Evolutionary conservation across 2,329 filamentous ascomycete genomes (phyloP).

Genomic region (Tolypocladium sp.): DNA sequence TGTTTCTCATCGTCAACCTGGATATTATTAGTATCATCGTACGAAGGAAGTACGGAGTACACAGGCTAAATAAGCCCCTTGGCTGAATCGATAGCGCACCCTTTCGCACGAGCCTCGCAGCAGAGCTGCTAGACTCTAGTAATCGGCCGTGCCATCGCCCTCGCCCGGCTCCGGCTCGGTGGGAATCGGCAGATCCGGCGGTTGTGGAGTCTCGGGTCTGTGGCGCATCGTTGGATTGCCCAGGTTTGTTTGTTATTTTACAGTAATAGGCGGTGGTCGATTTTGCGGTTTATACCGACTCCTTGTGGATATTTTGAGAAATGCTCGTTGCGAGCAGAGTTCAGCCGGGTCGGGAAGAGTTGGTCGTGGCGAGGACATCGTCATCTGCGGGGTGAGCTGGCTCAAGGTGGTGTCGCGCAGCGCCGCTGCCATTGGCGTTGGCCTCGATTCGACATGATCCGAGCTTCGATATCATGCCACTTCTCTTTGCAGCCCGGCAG

Average conservation of each 20-base stretch:
- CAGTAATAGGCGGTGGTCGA: background rate
- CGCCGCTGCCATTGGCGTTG: background rate
- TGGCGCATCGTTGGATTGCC: constrained; percentile 3
- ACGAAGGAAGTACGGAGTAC: background rate
- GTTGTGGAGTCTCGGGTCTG: constrained; percentile 20
- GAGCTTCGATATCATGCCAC: background rate
- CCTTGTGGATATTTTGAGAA: background rate
- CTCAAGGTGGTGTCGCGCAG: background rate
- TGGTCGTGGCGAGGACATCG: background rate
- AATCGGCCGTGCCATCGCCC: constrained; percentile 21
- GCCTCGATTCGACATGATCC: background rate
- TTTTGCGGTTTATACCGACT: background rate
- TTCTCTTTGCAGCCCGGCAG: background rate
- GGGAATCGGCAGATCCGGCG: constrained; percentile 17
- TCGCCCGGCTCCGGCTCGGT: constrained; percentile 19
- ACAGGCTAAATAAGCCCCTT: background rate
- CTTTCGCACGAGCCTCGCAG: background rate
- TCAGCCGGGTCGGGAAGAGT: background rate
- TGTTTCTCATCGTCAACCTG: background rate
- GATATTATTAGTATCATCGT: background rate
- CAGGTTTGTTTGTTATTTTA: background rate
- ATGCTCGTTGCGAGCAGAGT: background rate
- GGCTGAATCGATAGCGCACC: background rate
- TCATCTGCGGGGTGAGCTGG: background rate
- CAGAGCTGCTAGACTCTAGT: constrained; percentile 1